These are phyloP conservation scores for Symbiodinium pilosum DNA, from an alignment of 73 alveolate species.

Conservation along the genomic window DNA sequence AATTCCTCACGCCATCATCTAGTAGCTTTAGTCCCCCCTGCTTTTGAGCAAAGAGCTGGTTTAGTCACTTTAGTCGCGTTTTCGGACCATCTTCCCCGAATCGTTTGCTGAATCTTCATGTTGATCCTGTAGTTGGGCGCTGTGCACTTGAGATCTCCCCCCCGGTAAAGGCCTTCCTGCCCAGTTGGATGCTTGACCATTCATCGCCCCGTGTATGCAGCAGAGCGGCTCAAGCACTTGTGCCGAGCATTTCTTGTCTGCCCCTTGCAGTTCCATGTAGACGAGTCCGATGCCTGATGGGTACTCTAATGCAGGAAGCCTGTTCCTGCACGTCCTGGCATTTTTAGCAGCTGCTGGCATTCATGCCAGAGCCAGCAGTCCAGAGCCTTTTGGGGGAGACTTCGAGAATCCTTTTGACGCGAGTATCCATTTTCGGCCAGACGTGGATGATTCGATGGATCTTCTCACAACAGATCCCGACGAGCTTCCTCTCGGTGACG, in stretches of 20 bases:
- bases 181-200: no score
- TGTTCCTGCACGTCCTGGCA: constrained; percentile 16
- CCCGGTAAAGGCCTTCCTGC: no score
- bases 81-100: no score
- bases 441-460: background rate
- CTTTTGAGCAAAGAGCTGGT: no score
- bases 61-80: no score
- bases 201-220: no score
- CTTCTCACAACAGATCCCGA: background rate
- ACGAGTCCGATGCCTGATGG: constrained; percentile 20
- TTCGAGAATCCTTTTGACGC: background rate
- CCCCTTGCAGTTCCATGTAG: constrained; percentile 13
- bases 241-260: background rate
- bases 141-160: no score
- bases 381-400: background rate
- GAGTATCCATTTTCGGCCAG: background rate
- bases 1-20: no score
- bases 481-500: background rate
- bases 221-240: constrained; percentile 8
- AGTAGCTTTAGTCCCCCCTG: no score
- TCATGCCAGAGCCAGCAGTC: background rate
- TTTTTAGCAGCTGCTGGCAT: background rate
- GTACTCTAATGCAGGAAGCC: background rate
- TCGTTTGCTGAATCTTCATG: no score
- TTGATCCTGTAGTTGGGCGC: no score